phyloP scores from a whole-genome alignment of 1,139 yeast genomes.

The Yamadazyma jaroonii region DNA sequence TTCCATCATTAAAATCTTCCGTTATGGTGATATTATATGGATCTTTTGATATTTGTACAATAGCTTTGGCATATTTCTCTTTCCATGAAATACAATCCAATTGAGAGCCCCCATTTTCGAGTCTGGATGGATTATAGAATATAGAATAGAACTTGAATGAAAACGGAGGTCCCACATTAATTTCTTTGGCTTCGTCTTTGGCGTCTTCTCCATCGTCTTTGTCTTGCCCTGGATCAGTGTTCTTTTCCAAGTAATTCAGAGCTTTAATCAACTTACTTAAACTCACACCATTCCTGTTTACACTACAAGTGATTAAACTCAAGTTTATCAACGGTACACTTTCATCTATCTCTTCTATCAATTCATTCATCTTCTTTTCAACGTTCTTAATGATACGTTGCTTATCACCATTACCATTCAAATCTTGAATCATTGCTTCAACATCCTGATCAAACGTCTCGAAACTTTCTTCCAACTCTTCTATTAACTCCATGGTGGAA shows the following conservation, averaged over 20 bases:
- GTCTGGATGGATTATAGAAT: slow-evolving; percentile 58
- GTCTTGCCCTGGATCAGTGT: too few species aligned
- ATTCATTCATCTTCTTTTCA: slow-evolving; percentile 46
- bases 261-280: slow-evolving; percentile 48
- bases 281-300: slow-evolving; percentile 50
- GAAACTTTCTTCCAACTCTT: slow-evolving; percentile 57
- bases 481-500: slow-evolving; percentile 55
- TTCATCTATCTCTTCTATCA: slow-evolving; percentile 58
- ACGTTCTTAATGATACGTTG: slow-evolving; percentile 44
- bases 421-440: slow-evolving; percentile 23
- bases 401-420: slow-evolving; percentile 14
- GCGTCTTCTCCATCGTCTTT: slow-evolving; percentile 5
- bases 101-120: slow-evolving; percentile 27
- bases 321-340: slow-evolving; percentile 69
- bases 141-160: slow-evolving; percentile 60
- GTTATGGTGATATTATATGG: slow-evolving; percentile 35
- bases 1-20: slow-evolving; percentile 69
- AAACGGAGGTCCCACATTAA: slow-evolving; percentile 58
- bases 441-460: slow-evolving; percentile 56
- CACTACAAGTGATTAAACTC: slow-evolving; percentile 70
- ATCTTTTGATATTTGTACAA: slow-evolving; percentile 33
- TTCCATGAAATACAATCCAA: slow-evolving; percentile 62
- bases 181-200: slow-evolving; percentile 4
- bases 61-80: slow-evolving; percentile 64
- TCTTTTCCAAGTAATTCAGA: slow-evolving; percentile 40